A percentile compares a stretch with the other conserved stretches of the same genome.
Evolutionary conservation across 139 green algal genomes (phyloP).

Genomic region (Microglena sp.): DNA sequence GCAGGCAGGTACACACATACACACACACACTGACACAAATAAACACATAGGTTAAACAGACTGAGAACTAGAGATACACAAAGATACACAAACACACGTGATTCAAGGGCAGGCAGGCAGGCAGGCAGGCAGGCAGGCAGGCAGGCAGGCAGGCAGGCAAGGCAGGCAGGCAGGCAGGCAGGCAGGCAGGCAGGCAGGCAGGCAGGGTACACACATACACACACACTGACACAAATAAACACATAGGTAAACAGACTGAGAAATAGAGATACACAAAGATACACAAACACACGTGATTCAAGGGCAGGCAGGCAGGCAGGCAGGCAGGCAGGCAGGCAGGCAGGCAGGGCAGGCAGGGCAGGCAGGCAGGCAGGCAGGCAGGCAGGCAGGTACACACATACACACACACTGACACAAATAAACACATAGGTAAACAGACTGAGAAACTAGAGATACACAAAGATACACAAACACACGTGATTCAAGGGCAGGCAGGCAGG

Average conservation of each 20-base stretch:
- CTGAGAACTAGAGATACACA: not conserved
- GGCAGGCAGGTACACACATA: not conserved
- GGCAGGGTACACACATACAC: not conserved
- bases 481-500: no score
- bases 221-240: no score
- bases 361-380: not conserved
- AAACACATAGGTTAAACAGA: not conserved
- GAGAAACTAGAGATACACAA: no score
- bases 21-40: not conserved
- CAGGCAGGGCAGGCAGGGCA: not conserved
- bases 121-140: not conserved
- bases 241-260: not conserved
- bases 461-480: no score
- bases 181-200: not conserved
- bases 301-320: not conserved
- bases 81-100: not conserved
- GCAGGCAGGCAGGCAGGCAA: not conserved
- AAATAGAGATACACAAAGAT: not conserved
- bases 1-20: not conserved
- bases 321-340: not conserved
- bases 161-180: slow-evolving; percentile 3
- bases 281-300: not conserved
- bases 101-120: not conserved
- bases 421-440: no score
- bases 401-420: not conserved